Percentiles rank a stretch among this genome's conserved stretches.
phyloP scores from a whole-genome alignment of 148 eudicot genomes.

The Dianthus caryophyllus region DNA sequence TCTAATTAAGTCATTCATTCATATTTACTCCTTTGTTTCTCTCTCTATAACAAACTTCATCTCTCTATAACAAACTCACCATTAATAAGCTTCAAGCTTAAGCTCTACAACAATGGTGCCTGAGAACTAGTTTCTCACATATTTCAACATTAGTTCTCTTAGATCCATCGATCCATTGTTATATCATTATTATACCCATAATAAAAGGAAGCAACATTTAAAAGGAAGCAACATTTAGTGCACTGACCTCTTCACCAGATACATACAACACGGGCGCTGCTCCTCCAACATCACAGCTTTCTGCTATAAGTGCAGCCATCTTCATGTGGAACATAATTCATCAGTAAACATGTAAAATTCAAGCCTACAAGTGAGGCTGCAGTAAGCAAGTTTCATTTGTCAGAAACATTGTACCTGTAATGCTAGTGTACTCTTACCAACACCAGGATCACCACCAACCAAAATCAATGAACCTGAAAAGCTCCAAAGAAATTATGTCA shows the following conservation, averaged over 20 bases:
- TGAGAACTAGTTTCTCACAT: no score
- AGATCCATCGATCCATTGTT: neutral
- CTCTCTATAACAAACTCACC: no score
- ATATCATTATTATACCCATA: neutral
- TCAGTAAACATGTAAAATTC: conserved; percentile 11
- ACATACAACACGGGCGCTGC: conserved; percentile 75
- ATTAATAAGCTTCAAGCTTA: no score
- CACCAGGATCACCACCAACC: conserved; percentile 99
- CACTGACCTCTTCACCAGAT: conserved; percentile 97
- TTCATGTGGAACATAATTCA: conserved; percentile 35
- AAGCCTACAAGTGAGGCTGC: neutral
- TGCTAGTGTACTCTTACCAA: conserved; percentile 91
- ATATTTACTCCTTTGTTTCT: no score
- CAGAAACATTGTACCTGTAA: conserved; percentile 53
- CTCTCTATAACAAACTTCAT: no score
- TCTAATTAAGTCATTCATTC: no score
- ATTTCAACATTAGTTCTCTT: no score
- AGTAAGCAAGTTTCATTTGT: neutral
- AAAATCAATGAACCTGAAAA: conserved; percentile 73
- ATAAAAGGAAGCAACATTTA: neutral
- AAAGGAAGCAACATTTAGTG: neutral
- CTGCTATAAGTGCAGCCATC: conserved; percentile 90
- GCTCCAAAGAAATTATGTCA: conserved; percentile 6
- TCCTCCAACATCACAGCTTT: conserved; percentile 41
- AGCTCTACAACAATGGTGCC: no score